A percentile compares a stretch with the other conserved stretches of the same genome.
Conservation (phyloP, 2,329 filamentous ascomycete species). For the Chaetomiaceae sp. region DNA sequence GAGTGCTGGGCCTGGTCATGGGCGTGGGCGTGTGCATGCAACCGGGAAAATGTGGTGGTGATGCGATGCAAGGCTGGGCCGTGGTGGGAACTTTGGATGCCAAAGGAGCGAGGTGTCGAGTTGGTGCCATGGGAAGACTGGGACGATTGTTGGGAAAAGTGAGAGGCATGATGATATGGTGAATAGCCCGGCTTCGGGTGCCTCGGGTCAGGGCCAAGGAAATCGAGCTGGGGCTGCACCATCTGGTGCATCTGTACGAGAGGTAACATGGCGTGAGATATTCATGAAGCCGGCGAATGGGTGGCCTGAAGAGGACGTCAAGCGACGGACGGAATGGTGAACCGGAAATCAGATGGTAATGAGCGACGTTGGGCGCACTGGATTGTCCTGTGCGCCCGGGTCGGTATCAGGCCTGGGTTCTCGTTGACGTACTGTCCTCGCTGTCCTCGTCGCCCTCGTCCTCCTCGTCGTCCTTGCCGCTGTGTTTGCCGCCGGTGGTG, state of each 20-base stretch:
- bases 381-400: too few species aligned
- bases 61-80: conserved; percentile 29
- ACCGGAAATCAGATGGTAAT: conserved; percentile 12
- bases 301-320: not conserved
- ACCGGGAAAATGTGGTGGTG: conserved; percentile 27
- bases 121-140: conserved; percentile 15
- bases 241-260: conserved; percentile 47
- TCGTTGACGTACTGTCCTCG: conserved; percentile 14
- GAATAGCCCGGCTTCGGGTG: conserved; percentile 29
- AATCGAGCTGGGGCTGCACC: conserved; percentile 41
- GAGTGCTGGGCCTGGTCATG: conserved; percentile 63
- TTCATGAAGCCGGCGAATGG: conserved; percentile 13
- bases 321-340: not conserved
- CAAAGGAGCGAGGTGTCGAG: conserved; percentile 31
- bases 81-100: conserved; percentile 35
- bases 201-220: conserved; percentile 34
- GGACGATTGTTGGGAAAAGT: conserved; percentile 15
- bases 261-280: conserved; percentile 42
- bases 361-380: conserved; percentile 9
- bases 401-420: conserved; percentile 2
- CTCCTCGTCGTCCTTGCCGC: conserved; percentile 2
- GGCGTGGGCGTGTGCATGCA: conserved; percentile 29
- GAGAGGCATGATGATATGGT: conserved; percentile 24
- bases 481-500: too few species aligned
- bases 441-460: not conserved